Conservation (phyloP, 495 filamentous ascomycete species). For the Platismatia glauca region DNA sequence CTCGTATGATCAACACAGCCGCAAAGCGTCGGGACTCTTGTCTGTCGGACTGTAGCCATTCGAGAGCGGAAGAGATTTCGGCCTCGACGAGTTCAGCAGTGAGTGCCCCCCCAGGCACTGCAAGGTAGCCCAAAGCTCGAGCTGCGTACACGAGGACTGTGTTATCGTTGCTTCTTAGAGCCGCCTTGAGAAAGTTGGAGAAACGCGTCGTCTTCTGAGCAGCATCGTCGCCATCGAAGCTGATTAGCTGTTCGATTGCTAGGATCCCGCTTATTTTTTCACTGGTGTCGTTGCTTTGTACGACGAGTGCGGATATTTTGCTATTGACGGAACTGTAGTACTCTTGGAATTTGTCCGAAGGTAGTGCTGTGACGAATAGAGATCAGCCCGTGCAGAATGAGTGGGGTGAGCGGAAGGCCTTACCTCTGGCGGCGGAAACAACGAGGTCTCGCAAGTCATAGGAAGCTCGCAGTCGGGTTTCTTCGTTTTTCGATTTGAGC, state of each 20-base stretch:
- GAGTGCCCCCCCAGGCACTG: slow-evolving; percentile 83
- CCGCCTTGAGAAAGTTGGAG: slow-evolving; percentile 76
- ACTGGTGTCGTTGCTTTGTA: slow-evolving; percentile 70
- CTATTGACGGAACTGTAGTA: slow-evolving; percentile 74
- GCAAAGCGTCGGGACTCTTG: slow-evolving; percentile 87
- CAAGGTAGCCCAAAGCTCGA: slow-evolving; percentile 76
- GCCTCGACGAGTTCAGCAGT: slow-evolving; percentile 95
- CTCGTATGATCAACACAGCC: slow-evolving; percentile 80
- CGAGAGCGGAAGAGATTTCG: slow-evolving; percentile 86
- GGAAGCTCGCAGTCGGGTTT: slow-evolving; percentile 41
- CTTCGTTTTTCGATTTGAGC: slow-evolving; percentile 47
- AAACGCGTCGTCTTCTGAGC: slow-evolving; percentile 92
- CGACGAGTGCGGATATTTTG: slow-evolving; percentile 62
- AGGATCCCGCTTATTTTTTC: slow-evolving; percentile 87
- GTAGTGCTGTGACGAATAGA: slow-evolving; percentile 49
- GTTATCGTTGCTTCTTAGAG: slow-evolving; percentile 81
- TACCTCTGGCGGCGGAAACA: slow-evolving; percentile 43
- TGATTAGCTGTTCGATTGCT: slow-evolving; percentile 84
- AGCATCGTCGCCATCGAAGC: slow-evolving; percentile 90
- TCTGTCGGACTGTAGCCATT: slow-evolving; percentile 92
- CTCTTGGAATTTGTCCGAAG: slow-evolving; percentile 62
- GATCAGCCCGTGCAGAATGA: not conserved
- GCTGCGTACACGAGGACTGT: slow-evolving; percentile 81
- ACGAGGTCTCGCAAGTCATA: slow-evolving; percentile 46
- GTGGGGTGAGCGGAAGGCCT: slow-evolving; percentile 4